Evolutionary conservation across 73 alveolate species (phyloP).

Genomic region (Paramecium sonneborni): DNA sequence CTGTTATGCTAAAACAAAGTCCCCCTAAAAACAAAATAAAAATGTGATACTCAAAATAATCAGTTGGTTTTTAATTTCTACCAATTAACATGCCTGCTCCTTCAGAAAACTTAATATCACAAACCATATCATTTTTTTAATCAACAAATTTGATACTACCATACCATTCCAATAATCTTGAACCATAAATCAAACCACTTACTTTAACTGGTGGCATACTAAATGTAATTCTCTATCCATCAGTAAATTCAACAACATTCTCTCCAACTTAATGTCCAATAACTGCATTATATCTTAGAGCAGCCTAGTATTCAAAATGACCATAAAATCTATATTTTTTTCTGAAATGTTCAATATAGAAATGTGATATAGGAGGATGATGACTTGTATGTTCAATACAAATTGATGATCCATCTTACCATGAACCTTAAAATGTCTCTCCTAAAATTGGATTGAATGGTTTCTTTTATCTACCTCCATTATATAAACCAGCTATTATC

Average conservation of each 20-base stretch:
- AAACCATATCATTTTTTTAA: constrained; percentile 45
- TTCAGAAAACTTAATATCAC: constrained; percentile 59
- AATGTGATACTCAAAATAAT: constrained; percentile 55
- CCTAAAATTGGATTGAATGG: constrained; percentile 97
- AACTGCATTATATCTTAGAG: constrained; percentile 65
- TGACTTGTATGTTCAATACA: constrained; percentile 88
- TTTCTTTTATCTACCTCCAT: constrained; percentile 67
- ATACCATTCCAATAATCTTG: constrained; percentile 63
- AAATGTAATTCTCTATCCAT: constrained; percentile 61
- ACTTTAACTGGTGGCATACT: constrained; percentile 68
- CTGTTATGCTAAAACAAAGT: constrained; percentile 5
- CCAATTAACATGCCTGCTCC: constrained; percentile 65
- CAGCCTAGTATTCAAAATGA: constrained; percentile 67
- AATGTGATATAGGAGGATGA: constrained; percentile 70
- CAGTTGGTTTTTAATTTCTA: constrained; percentile 60
- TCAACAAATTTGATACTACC: constrained; percentile 62
- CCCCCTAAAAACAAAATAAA: not conserved
- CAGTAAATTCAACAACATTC: constrained; percentile 58
- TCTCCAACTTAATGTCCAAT: constrained; percentile 68
- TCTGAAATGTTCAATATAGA: constrained; percentile 37
- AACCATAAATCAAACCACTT: constrained; percentile 54
- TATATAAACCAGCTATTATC: constrained; percentile 76
- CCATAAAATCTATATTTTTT: constrained; percentile 61
- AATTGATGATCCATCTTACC: constrained; percentile 91
- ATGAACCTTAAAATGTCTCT: constrained; percentile 92